These are phyloP conservation scores for Paratinospora sagittata DNA, from an alignment of 164 flowering plant species.

Conservation along the genomic window DNA sequence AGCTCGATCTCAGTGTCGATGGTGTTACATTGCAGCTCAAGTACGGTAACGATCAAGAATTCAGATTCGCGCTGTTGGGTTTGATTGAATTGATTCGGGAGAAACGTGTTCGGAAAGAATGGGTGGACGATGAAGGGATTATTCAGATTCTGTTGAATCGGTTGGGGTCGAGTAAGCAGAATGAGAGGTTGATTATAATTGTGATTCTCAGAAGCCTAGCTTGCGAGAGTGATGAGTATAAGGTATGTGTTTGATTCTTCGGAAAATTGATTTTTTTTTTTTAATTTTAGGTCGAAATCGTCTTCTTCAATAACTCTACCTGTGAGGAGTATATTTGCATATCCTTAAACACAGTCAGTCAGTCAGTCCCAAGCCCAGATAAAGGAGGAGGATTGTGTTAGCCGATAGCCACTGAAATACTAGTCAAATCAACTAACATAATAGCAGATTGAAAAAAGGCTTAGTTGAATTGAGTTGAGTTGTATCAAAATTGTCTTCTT, in stretches of 20 bases:
- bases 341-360: too few species aligned
- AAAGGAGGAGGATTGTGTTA: too few species aligned
- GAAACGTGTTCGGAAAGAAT: slow-evolving; percentile 24
- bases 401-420: too few species aligned
- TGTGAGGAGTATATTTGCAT: too few species aligned
- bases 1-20: slow-evolving; percentile 20
- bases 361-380: too few species aligned
- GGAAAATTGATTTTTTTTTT: not conserved
- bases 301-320: not conserved
- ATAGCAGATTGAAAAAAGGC: not conserved
- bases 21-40: slow-evolving; percentile 51
- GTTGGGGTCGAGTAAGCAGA: slow-evolving; percentile 40
- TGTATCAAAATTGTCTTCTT: not conserved
- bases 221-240: slow-evolving; percentile 28
- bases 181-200: slow-evolving; percentile 36
- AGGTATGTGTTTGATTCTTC: slow-evolving; percentile 29
- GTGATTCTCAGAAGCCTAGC: slow-evolving; percentile 40
- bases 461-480: not conserved
- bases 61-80: slow-evolving; percentile 33
- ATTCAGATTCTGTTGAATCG: slow-evolving; percentile 44
- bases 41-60: slow-evolving; percentile 43
- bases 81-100: slow-evolving; percentile 29
- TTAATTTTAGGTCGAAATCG: not conserved
- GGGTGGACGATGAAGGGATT: slow-evolving; percentile 47
- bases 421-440: too few species aligned